Evolutionary conservation across 768 basidiomycete genomes (phyloP).

Genomic region (Kwoniella sp.): DNA sequence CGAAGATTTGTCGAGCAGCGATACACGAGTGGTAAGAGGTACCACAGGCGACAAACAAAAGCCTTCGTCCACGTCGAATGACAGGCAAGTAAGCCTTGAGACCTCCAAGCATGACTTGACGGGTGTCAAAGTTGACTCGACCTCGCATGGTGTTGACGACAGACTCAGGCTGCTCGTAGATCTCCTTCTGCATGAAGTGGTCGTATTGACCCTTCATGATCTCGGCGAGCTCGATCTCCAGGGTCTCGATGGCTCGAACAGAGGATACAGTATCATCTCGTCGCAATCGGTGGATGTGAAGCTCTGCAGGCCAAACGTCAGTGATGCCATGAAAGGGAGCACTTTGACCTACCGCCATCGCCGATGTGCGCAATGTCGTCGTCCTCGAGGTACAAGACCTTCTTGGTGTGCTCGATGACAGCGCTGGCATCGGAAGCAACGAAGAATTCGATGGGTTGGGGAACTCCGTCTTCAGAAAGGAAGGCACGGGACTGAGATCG

Average conservation of each 20-base stretch:
- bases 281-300: constrained; percentile 97
- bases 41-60: constrained; percentile 97
- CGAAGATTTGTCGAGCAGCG: constrained; percentile 94
- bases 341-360: constrained; percentile 59
- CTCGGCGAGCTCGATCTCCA: constrained; percentile 98
- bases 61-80: constrained; percentile 87
- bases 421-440: constrained; percentile 96
- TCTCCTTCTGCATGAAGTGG: constrained; percentile 99
- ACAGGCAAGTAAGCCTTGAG: constrained; percentile 91
- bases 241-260: constrained; percentile 92
- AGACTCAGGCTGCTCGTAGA: constrained; percentile 95
- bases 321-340: not conserved
- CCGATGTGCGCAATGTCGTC: constrained; percentile 98
- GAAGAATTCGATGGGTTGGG: constrained; percentile 99
- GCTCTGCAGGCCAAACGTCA: constrained; percentile 54
- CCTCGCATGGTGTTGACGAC: constrained; percentile 99
- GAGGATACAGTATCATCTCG: constrained; percentile 69
- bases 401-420: constrained; percentile 97
- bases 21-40: constrained; percentile 97
- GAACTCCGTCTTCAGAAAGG: constrained; percentile 96
- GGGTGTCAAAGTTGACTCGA: constrained; percentile 93
- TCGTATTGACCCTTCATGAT: constrained; percentile 99
- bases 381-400: constrained; percentile 96
- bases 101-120: constrained; percentile 88
- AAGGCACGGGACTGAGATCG: constrained; percentile 96